Percentiles rank a stretch among this genome's conserved stretches.
Evolutionary conservation across 495 filamentous ascomycete genomes (phyloP).

Genomic region (Lophium mytilinum): DNA sequence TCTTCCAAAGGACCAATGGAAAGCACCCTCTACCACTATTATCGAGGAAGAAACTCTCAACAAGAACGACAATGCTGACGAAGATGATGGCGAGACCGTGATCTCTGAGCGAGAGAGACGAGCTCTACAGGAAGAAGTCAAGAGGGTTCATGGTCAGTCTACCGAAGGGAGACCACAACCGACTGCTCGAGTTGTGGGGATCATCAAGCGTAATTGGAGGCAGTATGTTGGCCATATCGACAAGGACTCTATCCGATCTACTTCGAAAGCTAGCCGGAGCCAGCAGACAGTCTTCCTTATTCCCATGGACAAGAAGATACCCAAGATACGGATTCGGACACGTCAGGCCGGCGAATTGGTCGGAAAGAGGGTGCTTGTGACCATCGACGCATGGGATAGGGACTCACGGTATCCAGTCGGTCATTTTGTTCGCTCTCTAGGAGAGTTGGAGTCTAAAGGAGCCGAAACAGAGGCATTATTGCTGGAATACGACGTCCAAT

Average conservation of each 20-base stretch:
- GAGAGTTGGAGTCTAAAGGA: constrained; percentile 87
- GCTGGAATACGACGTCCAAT: constrained; percentile 94
- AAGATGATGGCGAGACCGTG: constrained; percentile 64
- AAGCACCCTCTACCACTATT: constrained; percentile 85
- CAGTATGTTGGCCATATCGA: constrained; percentile 97
- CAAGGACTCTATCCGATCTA: constrained; percentile 66
- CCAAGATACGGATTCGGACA: constrained; percentile 88
- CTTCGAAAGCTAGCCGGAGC: constrained; percentile 60
- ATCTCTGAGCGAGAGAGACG: constrained; percentile 78
- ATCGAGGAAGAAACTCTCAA: constrained; percentile 90
- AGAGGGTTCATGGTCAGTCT: constrained; percentile 68
- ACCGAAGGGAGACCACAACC: constrained; percentile 77
- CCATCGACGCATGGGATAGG: constrained; percentile 91
- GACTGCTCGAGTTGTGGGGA: constrained; percentile 84
- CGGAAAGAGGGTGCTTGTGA: constrained; percentile 87
- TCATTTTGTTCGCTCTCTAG: constrained; percentile 87
- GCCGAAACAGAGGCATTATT: constrained; percentile 94
- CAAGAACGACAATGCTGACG: constrained; percentile 84
- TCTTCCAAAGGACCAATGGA: constrained; percentile 91
- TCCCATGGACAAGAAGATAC: constrained; percentile 95
- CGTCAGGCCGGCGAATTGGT: constrained; percentile 79
- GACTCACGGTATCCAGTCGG: constrained; percentile 86
- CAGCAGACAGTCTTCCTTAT: constrained; percentile 91
- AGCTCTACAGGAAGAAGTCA: constrained; percentile 84
- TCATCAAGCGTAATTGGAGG: constrained; percentile 92